Percentiles rank a stretch among this genome's conserved stretches.
phyloP scores from a whole-genome alignment of 2,329 filamentous ascomycete species.

The Fusarium foetens region DNA sequence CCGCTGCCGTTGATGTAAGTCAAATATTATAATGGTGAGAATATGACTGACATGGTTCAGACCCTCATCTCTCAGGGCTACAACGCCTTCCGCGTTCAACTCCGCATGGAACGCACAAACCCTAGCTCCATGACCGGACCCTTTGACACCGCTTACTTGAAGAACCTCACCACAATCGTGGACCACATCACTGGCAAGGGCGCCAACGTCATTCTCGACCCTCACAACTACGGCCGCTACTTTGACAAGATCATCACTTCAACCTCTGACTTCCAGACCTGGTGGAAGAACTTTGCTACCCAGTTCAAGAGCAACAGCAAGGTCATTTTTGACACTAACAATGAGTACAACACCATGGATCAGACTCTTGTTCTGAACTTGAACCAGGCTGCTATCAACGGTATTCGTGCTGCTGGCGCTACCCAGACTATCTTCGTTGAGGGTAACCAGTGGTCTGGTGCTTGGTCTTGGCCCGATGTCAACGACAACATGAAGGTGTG shows the following conservation, averaged over 20 bases:
- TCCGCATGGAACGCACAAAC: constrained; percentile 63
- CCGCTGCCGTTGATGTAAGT: constrained; percentile 55
- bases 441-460: constrained; percentile 65
- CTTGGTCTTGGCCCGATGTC: constrained; percentile 57
- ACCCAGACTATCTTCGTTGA: constrained; percentile 67
- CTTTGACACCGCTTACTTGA: constrained; percentile 52
- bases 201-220: constrained; percentile 65
- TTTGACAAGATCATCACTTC: constrained; percentile 64
- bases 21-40: accelerated
- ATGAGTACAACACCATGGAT: constrained; percentile 72
- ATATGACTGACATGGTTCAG: constrained; percentile 37
- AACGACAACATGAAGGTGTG: constrained; percentile 51
- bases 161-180: constrained; percentile 49
- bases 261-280: constrained; percentile 63
- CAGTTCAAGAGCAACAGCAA: constrained; percentile 63
- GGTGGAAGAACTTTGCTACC: constrained; percentile 65
- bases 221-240: constrained; percentile 71
- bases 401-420: constrained; percentile 69
- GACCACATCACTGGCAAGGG: constrained; percentile 54
- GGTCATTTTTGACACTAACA: constrained; percentile 74
- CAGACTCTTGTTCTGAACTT: constrained; percentile 67
- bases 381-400: constrained; percentile 73
- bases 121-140: constrained; percentile 55
- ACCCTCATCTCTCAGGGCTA: constrained; percentile 62
- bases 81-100: constrained; percentile 67